phyloP scores from a whole-genome alignment of 139 green algal genomes.

The Nannochloris sp. region DNA sequence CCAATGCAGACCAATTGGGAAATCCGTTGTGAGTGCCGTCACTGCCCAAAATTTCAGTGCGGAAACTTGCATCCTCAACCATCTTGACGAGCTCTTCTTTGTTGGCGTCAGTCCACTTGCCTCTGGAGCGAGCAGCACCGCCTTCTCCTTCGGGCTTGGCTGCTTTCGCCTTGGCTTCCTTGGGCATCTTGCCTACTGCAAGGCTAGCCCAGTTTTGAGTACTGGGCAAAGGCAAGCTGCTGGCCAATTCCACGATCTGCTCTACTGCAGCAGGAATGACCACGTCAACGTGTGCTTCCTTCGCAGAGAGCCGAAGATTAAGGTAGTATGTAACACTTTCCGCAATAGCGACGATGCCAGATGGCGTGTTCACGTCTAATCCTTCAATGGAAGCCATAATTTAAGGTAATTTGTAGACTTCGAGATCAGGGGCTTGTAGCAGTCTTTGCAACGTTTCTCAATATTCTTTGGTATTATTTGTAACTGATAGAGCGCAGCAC shows the following conservation, averaged over 20 bases:
- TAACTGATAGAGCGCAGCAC: too few species aligned
- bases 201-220: slow-evolving; percentile 1
- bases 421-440: too few species aligned
- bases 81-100: slow-evolving; percentile 17
- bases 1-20: slow-evolving; percentile 11
- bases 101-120: slow-evolving; percentile 10
- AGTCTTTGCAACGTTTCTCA: too few species aligned
- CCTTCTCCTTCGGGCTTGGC: not conserved
- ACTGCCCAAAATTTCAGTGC: slow-evolving; percentile 12
- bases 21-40: slow-evolving; percentile 5
- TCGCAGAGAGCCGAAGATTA: not conserved
- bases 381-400: too few species aligned
- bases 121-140: not conserved
- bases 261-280: not conserved
- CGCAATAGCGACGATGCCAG: not conserved
- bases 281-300: not conserved
- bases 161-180: not conserved
- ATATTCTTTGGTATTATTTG: too few species aligned
- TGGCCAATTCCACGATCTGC: not conserved
- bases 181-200: not conserved
- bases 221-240: not conserved
- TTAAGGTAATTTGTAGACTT: too few species aligned
- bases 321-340: slow-evolving; percentile 2
- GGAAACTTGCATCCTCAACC: slow-evolving; percentile 18
- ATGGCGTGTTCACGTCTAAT: too few species aligned